Conservation (phyloP, 768 basidiomycete species). For the Tylopilus plumbeoviolaceoides region DNA sequence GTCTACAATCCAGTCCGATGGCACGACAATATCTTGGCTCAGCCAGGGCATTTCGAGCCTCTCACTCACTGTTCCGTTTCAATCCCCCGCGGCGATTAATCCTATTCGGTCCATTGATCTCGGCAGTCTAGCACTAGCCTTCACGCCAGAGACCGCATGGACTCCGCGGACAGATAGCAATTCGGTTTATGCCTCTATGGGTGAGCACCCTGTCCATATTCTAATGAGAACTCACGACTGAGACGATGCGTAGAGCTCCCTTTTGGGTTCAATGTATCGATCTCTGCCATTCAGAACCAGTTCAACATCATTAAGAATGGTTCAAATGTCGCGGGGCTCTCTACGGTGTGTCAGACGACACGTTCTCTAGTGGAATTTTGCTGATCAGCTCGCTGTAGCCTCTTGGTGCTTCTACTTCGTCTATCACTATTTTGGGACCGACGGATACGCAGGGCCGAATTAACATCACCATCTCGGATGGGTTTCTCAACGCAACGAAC, state of each 20-base stretch:
- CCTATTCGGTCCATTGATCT: constrained; percentile 66
- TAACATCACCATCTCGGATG: constrained; percentile 57
- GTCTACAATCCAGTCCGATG: constrained; percentile 56
- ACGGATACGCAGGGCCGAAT: constrained; percentile 59
- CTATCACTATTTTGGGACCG: constrained; percentile 47
- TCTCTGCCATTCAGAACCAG: constrained; percentile 59
- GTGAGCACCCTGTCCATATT: constrained; percentile 30
- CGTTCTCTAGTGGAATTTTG: background rate
- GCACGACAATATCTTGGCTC: constrained; percentile 61
- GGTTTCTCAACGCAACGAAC: constrained; percentile 46
- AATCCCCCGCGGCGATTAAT: constrained; percentile 44
- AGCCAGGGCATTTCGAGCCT: constrained; percentile 56
- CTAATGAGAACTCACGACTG: constrained; percentile 1
- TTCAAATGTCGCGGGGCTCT: constrained; percentile 50
- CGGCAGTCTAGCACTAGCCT: constrained; percentile 53
- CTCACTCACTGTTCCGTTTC: constrained; percentile 60
- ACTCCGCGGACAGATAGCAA: constrained; percentile 52
- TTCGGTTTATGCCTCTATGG: constrained; percentile 54
- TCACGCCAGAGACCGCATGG: constrained; percentile 53
- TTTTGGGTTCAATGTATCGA: constrained; percentile 61
- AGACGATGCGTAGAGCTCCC: constrained; percentile 48
- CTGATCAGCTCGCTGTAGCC: constrained; percentile 38
- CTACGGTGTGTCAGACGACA: constrained; percentile 40
- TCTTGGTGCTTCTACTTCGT: constrained; percentile 58
- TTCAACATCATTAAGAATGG: constrained; percentile 59